Percentiles rank a stretch among this genome's conserved stretches.
These are phyloP conservation scores for Arthromyces matolae DNA, from an alignment of 768 basidiomycete genomes.

Conservation along the genomic window DNA sequence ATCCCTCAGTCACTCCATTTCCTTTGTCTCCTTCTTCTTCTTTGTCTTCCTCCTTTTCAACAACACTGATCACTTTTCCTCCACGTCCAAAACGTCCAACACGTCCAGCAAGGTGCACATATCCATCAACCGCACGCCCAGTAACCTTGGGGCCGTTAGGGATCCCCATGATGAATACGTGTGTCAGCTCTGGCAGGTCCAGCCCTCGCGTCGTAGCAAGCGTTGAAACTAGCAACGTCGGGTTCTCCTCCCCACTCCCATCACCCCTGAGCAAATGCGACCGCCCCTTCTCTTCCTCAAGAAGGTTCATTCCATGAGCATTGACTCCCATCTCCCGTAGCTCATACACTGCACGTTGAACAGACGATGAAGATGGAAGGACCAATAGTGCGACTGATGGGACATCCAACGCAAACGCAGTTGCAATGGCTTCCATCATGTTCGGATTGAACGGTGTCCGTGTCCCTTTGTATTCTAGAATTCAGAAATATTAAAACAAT, in stretches of 20 bases:
- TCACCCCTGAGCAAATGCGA: slow-evolving; percentile 37
- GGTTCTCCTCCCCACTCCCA: slow-evolving; percentile 40
- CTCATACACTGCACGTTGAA: slow-evolving; percentile 62
- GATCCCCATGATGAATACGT: slow-evolving; percentile 72
- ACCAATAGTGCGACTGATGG: slow-evolving; percentile 66
- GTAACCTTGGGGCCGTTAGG: slow-evolving; percentile 41
- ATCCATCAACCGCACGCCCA: slow-evolving; percentile 49
- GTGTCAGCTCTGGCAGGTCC: slow-evolving; percentile 66
- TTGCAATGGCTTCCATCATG: slow-evolving; percentile 64
- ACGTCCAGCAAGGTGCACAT: slow-evolving; percentile 69
- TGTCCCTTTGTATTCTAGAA: slow-evolving; percentile 40
- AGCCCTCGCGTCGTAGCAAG: slow-evolving; percentile 68
- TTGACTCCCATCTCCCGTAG: slow-evolving; percentile 63
- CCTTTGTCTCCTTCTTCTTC: slow-evolving; percentile 12
- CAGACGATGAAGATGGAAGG: slow-evolving; percentile 55
- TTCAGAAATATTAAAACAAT: slow-evolving; percentile 9
- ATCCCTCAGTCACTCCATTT: slow-evolving; percentile 26
- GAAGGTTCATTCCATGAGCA: slow-evolving; percentile 57
- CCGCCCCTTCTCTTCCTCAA: slow-evolving; percentile 39
- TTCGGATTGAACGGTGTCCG: slow-evolving; percentile 53
- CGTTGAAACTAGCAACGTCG: slow-evolving; percentile 65
- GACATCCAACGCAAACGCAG: slow-evolving; percentile 70
- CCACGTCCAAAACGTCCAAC: slow-evolving; percentile 67
- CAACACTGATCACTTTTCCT: slow-evolving; percentile 64
- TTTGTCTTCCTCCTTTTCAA: slow-evolving; percentile 37